These are phyloP conservation scores for Calonectria multiphialidica DNA, from an alignment of 2,329 filamentous ascomycete species.

Conservation along the genomic window DNA sequence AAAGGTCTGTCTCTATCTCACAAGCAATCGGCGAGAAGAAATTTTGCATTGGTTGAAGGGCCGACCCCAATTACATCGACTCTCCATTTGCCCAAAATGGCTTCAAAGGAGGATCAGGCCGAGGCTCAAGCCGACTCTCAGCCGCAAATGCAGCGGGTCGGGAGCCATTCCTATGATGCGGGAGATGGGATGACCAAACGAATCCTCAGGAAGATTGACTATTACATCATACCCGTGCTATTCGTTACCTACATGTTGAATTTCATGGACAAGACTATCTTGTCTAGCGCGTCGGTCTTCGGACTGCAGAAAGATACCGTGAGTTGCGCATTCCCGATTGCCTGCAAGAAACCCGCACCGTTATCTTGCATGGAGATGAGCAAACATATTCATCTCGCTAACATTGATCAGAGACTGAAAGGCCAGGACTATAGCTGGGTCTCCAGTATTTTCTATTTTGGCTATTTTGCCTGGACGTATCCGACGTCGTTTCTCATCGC, in stretches of 20 bases:
- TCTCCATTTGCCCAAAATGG: not conserved
- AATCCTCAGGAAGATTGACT: constrained; percentile 68
- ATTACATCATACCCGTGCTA: constrained; percentile 65
- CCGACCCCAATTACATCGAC: no score
- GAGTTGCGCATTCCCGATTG: not conserved
- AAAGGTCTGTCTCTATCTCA: not conserved
- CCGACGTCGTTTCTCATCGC: constrained; percentile 63
- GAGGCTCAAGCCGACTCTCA: not conserved
- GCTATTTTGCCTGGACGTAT: constrained; percentile 63
- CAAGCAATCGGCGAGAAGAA: not conserved
- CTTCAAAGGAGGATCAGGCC: not conserved
- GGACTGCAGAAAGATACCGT: constrained; percentile 62
- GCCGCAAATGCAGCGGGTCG: not conserved
- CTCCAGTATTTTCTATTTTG: constrained; percentile 54
- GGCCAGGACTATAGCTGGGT: constrained; percentile 75
- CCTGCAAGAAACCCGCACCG: not conserved
- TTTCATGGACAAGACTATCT: constrained; percentile 72
- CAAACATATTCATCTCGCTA: not conserved
- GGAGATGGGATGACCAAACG: constrained; percentile 4
- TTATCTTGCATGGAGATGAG: not conserved
- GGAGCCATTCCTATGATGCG: not conserved
- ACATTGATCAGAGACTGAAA: constrained; percentile 34
- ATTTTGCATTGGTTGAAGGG: not conserved
- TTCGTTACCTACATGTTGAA: constrained; percentile 70
- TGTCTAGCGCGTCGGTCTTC: constrained; percentile 68